phyloP scores from a whole-genome alignment of 305 asterid genomes.

The Euphrasia arctica region DNA sequence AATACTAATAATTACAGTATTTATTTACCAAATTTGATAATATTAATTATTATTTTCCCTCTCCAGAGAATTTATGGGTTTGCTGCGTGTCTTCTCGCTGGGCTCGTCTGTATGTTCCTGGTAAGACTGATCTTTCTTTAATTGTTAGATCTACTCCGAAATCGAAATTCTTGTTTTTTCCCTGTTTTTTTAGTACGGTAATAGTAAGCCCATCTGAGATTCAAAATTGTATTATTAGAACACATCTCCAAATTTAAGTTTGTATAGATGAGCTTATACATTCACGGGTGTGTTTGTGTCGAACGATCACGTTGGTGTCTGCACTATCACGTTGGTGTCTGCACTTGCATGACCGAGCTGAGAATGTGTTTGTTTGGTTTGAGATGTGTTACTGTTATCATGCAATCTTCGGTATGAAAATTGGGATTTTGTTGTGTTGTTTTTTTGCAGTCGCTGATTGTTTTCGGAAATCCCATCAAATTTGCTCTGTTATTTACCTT shows the following conservation, averaged over 20 bases:
- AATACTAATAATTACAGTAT: not conserved
- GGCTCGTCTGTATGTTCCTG: slow-evolving; percentile 71
- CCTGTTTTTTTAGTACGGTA: not conserved
- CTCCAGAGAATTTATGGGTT: slow-evolving; percentile 80
- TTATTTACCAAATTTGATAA: slow-evolving; percentile 5
- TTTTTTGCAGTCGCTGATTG: slow-evolving; percentile 70
- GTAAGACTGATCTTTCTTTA: slow-evolving; percentile 39
- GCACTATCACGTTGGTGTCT: too few species aligned
- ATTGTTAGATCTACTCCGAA: slow-evolving; percentile 10
- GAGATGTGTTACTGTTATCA: not conserved
- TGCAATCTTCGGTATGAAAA: not conserved
- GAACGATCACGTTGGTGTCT: too few species aligned
- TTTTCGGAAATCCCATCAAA: slow-evolving; percentile 76
- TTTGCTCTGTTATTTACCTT: slow-evolving; percentile 83
- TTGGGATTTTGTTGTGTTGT: slow-evolving; percentile 8
- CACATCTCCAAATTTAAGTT: too few species aligned
- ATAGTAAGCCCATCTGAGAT: slow-evolving; percentile 15
- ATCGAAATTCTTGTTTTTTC: not conserved
- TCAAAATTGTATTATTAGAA: not conserved
- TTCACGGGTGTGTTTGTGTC: too few species aligned
- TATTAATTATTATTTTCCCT: slow-evolving; percentile 8
- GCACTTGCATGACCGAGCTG: too few species aligned
- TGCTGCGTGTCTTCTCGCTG: slow-evolving; percentile 74
- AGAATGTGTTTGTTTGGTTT: too few species aligned
- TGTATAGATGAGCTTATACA: too few species aligned